These are phyloP conservation scores for Trametes sanguinea DNA, from an alignment of 768 basidiomycete species.

Conservation along the genomic window DNA sequence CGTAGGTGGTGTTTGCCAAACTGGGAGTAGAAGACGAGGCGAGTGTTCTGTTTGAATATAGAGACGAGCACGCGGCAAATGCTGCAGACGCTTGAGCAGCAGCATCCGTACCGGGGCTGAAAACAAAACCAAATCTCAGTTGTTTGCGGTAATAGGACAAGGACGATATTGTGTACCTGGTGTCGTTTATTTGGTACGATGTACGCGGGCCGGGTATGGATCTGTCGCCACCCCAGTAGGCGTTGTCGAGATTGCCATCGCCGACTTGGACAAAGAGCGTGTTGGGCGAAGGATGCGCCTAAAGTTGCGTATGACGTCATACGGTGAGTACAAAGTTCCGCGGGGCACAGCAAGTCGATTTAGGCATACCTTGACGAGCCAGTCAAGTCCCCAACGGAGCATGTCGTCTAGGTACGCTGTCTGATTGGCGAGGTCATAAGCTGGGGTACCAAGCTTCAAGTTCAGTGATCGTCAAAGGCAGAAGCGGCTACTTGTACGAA, in stretches of 20 bases:
- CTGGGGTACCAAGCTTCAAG: conserved; percentile 34
- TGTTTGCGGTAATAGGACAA: not conserved
- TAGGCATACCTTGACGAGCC: conserved; percentile 77
- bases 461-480: not conserved
- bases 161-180: conserved; percentile 38
- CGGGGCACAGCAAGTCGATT: not conserved
- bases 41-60: conserved; percentile 69
- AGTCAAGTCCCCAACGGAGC: conserved; percentile 89
- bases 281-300: conserved; percentile 79
- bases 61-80: conserved; percentile 81
- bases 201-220: conserved; percentile 74
- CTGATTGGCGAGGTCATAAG: conserved; percentile 84
- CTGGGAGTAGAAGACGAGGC: conserved; percentile 58
- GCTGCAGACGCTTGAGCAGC: conserved; percentile 85
- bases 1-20: conserved; percentile 73
- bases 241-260: conserved; percentile 66
- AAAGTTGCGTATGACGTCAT: conserved; percentile 18
- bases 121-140: not conserved
- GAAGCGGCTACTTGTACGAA: conserved; percentile 27
- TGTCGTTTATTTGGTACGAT: conserved; percentile 76
- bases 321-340: not conserved
- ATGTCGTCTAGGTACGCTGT: conserved; percentile 90
- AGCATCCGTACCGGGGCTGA: conserved; percentile 83
- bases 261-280: conserved; percentile 81
- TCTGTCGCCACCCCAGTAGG: conserved; percentile 89